phyloP scores from a whole-genome alignment of 1,284 basidiomycete genomes.

The Gymnopus androsaceus region DNA sequence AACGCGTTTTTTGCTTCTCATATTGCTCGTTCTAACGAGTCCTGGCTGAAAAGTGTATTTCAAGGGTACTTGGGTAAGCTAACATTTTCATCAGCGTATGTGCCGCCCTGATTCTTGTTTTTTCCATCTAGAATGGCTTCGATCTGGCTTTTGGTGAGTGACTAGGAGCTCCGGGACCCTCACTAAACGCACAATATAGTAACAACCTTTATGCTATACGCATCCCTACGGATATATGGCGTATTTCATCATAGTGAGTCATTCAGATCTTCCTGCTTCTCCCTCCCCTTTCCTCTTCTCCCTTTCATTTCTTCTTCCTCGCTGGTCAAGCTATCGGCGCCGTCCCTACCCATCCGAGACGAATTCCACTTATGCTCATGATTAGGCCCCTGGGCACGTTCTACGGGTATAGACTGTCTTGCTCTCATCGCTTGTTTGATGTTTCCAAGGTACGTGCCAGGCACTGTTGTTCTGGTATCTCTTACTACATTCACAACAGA shows the following conservation, averaged over 20 bases:
- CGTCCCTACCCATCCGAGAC: too few species aligned
- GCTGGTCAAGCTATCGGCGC: too few species aligned
- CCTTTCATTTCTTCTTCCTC: background rate
- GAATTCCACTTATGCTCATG: too few species aligned
- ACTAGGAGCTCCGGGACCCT: background rate
- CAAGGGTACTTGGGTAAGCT: constrained; percentile 77
- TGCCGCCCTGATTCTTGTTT: constrained; percentile 7
- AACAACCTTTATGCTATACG: constrained; percentile 77
- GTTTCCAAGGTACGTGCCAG: constrained; percentile 77
- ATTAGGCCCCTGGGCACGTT: constrained; percentile 63
- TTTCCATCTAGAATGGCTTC: constrained; percentile 92
- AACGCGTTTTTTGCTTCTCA: constrained; percentile 3
- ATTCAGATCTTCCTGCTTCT: too few species aligned
- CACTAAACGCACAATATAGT: constrained; percentile 41
- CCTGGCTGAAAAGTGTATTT: constrained; percentile 59
- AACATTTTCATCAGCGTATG: background rate
- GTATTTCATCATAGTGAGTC: constrained; percentile 59
- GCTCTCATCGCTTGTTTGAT: constrained; percentile 82
- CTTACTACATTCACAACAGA: constrained; percentile 40
- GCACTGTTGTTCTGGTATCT: background rate
- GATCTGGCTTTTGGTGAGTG: constrained; percentile 83
- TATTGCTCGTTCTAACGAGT: constrained; percentile 9
- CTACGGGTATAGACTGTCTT: constrained; percentile 71
- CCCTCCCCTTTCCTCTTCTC: too few species aligned
- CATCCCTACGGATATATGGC: constrained; percentile 72